phyloP scores from a whole-genome alignment of 768 basidiomycete species.

The Russula brevipes region DNA sequence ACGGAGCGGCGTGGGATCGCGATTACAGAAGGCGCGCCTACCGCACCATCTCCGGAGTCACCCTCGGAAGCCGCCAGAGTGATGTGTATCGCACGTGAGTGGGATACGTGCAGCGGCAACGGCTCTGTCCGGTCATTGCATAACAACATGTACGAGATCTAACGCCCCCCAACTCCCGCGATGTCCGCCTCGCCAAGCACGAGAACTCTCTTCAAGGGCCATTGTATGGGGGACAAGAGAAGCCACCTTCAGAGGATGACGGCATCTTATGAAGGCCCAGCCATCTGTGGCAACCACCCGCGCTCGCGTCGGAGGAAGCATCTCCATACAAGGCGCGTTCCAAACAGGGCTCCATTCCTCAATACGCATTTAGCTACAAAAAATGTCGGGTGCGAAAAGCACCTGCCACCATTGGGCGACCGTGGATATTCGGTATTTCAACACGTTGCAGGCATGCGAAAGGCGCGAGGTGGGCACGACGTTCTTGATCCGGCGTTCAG shows the following conservation, averaged over 20 bases:
- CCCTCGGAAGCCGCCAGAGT: background rate
- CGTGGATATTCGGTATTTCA: background rate
- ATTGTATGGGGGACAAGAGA: background rate
- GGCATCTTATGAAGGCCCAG: background rate
- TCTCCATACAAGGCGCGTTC: background rate
- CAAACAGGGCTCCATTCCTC: background rate
- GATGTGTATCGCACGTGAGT: too few species aligned
- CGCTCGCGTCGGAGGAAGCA: constrained; percentile 11
- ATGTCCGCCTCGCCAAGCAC: background rate
- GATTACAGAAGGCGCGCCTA: background rate
- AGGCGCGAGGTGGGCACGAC: background rate
- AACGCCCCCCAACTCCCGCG: background rate
- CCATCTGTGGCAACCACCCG: background rate
- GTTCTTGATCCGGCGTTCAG: background rate
- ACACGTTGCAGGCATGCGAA: background rate
- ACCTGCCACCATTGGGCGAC: background rate
- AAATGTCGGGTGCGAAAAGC: background rate
- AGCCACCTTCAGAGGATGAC: background rate
- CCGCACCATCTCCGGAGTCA: background rate
- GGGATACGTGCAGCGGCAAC: too few species aligned
- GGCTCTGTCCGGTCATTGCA: background rate
- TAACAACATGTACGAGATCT: background rate
- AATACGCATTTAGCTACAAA: background rate
- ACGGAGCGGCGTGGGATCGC: constrained; percentile 1
- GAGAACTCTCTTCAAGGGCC: background rate